phyloP scores from a whole-genome alignment of 306 rosid species.

The Rubus parviflorus region DNA sequence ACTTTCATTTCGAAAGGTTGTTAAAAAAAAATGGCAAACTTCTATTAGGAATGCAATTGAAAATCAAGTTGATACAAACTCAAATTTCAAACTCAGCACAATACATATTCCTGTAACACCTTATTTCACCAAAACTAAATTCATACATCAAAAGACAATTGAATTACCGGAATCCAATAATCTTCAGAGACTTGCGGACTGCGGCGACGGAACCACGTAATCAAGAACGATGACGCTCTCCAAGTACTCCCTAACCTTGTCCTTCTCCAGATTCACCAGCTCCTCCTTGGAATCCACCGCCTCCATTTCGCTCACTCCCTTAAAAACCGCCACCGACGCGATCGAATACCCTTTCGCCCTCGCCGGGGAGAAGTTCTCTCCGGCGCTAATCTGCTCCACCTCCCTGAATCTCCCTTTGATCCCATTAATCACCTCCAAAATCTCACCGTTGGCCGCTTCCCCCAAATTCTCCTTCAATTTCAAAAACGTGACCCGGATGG shows the following conservation, averaged over 20 bases:
- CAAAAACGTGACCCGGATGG: slow-evolving; percentile 53
- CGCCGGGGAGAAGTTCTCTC: slow-evolving; percentile 84
- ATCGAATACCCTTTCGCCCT: slow-evolving; percentile 87
- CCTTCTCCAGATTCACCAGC: slow-evolving; percentile 54
- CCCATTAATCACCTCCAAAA: slow-evolving; percentile 53
- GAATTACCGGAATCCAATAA: not conserved
- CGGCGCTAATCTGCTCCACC: slow-evolving; percentile 52
- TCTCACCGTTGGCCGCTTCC: slow-evolving; percentile 33
- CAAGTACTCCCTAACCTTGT: slow-evolving; percentile 63
- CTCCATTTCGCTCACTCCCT: slow-evolving; percentile 46
- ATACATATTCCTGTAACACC: not conserved
- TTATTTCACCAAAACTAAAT: not conserved
- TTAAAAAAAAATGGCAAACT: too few relatives aligned
- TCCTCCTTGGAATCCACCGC: slow-evolving; percentile 50
- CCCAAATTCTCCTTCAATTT: slow-evolving; percentile 64
- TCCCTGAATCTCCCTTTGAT: slow-evolving; percentile 47
- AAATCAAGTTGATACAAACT: too few relatives aligned
- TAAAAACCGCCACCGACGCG: slow-evolving; percentile 68
- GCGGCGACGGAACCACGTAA: slow-evolving; percentile 50
- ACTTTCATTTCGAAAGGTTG: too few relatives aligned
- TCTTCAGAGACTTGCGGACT: slow-evolving; percentile 61
- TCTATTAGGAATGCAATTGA: too few relatives aligned
- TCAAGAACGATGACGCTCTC: slow-evolving; percentile 67
- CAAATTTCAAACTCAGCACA: too few relatives aligned
- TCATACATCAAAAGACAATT: not conserved